Evolutionary conservation across 495 filamentous ascomycete species (phyloP).

Genomic region (Cercophora newfieldiana): DNA sequence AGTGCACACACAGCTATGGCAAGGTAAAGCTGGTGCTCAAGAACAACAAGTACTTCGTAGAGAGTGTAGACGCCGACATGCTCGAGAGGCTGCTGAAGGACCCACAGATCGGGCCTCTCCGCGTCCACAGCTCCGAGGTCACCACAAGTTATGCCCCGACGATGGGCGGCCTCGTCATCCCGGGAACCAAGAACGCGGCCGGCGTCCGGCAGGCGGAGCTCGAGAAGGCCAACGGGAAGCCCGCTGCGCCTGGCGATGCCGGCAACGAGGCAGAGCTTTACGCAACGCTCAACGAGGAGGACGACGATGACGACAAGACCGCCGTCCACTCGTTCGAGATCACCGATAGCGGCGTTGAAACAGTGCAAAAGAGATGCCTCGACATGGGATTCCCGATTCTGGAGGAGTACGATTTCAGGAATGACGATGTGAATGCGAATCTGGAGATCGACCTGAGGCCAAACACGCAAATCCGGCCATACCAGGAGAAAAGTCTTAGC

Average conservation of each 20-base stretch:
- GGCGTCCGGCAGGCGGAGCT: constrained; percentile 68
- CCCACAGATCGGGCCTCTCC: constrained; percentile 43
- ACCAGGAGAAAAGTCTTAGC: constrained; percentile 94
- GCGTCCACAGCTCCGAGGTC: constrained; percentile 60
- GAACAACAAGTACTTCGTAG: constrained; percentile 89
- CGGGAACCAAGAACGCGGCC: constrained; percentile 90
- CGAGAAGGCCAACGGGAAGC: constrained; percentile 36
- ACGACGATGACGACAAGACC: constrained; percentile 86
- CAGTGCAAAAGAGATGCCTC: constrained; percentile 85
- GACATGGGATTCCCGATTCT: constrained; percentile 83
- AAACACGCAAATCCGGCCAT: constrained; percentile 79
- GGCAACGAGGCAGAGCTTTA: constrained; percentile 41
- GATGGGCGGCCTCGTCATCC: constrained; percentile 88
- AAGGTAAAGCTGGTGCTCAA: constrained; percentile 95
- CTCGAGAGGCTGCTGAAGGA: constrained; percentile 78
- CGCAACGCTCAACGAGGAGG: constrained; percentile 71
- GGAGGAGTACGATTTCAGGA: constrained; percentile 98
- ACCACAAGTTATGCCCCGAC: constrained; percentile 80
- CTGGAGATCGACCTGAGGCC: constrained; percentile 90
- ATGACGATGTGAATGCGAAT: constrained; percentile 84
- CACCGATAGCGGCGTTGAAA: constrained; percentile 69
- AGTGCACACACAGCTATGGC: constrained; percentile 85
- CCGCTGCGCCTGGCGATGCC: constrained; percentile 24
- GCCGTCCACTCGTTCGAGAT: constrained; percentile 98
- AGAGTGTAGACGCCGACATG: constrained; percentile 82